Evolutionary conservation across 768 basidiomycete species (phyloP), one percentile per base, ranked within the genome.

Genomic region (Macrolepiota albuminosa): DNA sequence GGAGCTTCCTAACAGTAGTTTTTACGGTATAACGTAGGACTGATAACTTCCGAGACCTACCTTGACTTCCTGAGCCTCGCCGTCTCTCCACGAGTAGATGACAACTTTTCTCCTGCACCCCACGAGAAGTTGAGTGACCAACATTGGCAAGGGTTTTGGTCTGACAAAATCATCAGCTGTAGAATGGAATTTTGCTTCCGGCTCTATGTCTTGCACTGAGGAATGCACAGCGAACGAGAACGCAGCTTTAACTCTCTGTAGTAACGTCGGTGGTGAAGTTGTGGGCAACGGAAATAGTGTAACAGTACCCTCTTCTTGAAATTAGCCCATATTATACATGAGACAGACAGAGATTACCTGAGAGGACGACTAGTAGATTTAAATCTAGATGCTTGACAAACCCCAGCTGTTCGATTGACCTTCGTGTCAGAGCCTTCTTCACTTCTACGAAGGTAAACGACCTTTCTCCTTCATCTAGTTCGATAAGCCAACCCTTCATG

Each of bases 81-180:
- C 90, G 66, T 95, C 92, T 62, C 82, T 87, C 89, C 94, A 95
- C 8, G 84, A 82, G 70, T 95, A 94, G 16, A 97, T 74, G 0
- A 95, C 87, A 7, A 91, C 84, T 69, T 87, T 93, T 63, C 93
- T 81, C 62, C 89, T 76, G 70, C 95, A 97, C 31, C 95, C 96
- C 4, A 97, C 80, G 13, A 92, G 79, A 16, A 99, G 80, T 57
- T 82, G 80, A 0, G 93, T 93, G n/a, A 91, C 76, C 26, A 87
- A 71, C 3, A 80, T 81, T 37, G 91, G 86, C 36, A 89, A 85
- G 10, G 81, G 75, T 33, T 78, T 78, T 1, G 72, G 60, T 52
- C 69, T 72, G 40, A 67, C 65, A 56, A 72, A 73, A 40, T 71
- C 73, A 33, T 63, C 69, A 33, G 69, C 61, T 33, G 58, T 60